Evolutionary conservation across 768 basidiomycete genomes (phyloP).

Genomic region (Mycena metata): DNA sequence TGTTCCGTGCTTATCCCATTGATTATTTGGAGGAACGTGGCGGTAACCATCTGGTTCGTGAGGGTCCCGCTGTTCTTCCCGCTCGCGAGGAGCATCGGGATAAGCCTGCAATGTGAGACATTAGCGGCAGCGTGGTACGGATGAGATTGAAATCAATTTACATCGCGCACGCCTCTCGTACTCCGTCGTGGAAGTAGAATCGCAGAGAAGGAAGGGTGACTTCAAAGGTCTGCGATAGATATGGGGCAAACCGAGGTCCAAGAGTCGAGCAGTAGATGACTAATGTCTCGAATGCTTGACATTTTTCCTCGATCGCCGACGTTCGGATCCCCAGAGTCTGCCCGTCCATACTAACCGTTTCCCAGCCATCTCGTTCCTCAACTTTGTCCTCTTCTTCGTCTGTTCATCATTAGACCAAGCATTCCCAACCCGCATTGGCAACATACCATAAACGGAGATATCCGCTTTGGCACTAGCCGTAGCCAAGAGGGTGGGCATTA

Average conservation of each 20-base stretch:
- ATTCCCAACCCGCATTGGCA: neutral
- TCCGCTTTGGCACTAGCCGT: slow-evolving; percentile 87
- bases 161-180: slow-evolving; percentile 83
- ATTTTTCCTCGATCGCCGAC: slow-evolving; percentile 87
- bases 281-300: slow-evolving; percentile 89
- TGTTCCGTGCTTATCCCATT: slow-evolving; percentile 74
- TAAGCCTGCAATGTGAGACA: slow-evolving; percentile 61
- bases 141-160: slow-evolving; percentile 51
- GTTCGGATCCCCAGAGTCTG: slow-evolving; percentile 84
- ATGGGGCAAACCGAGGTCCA: slow-evolving; percentile 76
- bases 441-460: slow-evolving; percentile 77
- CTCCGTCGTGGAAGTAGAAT: slow-evolving; percentile 90
- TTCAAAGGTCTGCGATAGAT: slow-evolving; percentile 77
- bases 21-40: slow-evolving; percentile 76
- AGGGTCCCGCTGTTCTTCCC: slow-evolving; percentile 77
- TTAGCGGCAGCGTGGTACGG: neutral
- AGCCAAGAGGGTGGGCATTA: slow-evolving; percentile 83
- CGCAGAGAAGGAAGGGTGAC: slow-evolving; percentile 77
- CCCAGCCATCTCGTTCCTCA: slow-evolving; percentile 81
- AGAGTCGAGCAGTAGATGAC: slow-evolving; percentile 84
- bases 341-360: slow-evolving; percentile 83
- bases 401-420: slow-evolving; percentile 33
- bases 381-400: slow-evolving; percentile 69
- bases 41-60: slow-evolving; percentile 76
- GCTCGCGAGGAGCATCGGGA: slow-evolving; percentile 78